phyloP scores from a whole-genome alignment of 2,329 filamentous ascomycete genomes.

The Xylaria sp. region DNA sequence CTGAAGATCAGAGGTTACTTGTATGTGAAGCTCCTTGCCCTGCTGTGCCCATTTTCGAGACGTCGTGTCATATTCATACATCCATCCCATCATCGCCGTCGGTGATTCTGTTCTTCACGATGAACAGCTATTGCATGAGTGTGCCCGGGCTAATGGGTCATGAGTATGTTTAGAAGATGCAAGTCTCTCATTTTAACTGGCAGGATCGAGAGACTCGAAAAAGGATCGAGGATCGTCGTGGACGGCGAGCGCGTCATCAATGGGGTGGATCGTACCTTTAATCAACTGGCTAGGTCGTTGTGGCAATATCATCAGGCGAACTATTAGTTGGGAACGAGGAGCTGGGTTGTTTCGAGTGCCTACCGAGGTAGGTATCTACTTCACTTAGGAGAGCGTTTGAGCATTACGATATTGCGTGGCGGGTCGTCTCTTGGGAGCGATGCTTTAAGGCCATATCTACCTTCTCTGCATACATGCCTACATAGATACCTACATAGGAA shows the following conservation, averaged over 20 bases:
- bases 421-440: too few relatives aligned
- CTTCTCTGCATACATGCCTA: too few relatives aligned
- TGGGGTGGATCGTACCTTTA: not conserved
- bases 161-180: slow-evolving; percentile 13
- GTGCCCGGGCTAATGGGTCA: not conserved
- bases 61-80: not conserved
- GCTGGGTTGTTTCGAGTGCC: not conserved
- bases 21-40: slow-evolving; percentile 16
- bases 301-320: not conserved
- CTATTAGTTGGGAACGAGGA: not conserved
- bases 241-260: not conserved
- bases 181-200: not conserved
- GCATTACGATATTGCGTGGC: not conserved
- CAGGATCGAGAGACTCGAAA: not conserved
- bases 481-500: too few relatives aligned
- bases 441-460: too few relatives aligned
- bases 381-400: too few relatives aligned
- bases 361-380: not conserved
- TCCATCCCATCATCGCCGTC: not conserved
- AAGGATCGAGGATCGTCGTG: not conserved
- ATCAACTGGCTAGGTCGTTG: not conserved
- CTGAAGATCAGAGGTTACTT: slow-evolving; percentile 16
- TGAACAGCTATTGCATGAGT: too few relatives aligned
- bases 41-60: not conserved
- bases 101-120: too few relatives aligned